These are phyloP conservation scores for Aspergillus sp. DNA, from an alignment of 2,329 filamentous ascomycete genomes.

Conservation along the genomic window DNA sequence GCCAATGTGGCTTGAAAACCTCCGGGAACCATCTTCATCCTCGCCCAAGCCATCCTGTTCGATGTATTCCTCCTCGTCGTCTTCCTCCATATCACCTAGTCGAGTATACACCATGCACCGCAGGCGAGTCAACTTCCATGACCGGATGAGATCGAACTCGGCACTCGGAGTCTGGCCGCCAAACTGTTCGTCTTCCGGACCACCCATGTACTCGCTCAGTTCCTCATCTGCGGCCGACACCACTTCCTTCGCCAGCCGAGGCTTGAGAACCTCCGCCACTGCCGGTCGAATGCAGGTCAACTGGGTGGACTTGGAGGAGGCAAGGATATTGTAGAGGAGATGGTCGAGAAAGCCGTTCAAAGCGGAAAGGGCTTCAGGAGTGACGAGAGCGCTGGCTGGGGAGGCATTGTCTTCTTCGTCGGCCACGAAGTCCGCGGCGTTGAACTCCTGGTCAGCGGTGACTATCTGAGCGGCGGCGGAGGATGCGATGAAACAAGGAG, in stretches of 20 bases:
- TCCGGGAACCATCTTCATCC: slow-evolving; percentile 55
- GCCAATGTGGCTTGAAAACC: slow-evolving; percentile 57
- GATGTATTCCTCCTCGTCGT: slow-evolving; percentile 89
- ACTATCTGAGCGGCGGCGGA: slow-evolving; percentile 90
- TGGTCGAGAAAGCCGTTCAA: slow-evolving; percentile 94
- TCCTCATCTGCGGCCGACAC: slow-evolving; percentile 83
- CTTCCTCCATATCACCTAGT: slow-evolving; percentile 93
- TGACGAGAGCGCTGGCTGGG: slow-evolving; percentile 69
- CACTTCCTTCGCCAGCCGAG: slow-evolving; percentile 81
- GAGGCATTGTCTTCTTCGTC: slow-evolving; percentile 65
- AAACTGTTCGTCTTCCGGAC: slow-evolving; percentile 71
- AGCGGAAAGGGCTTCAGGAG: slow-evolving; percentile 69
- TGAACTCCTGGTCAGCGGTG: slow-evolving; percentile 79
- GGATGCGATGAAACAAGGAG: slow-evolving; percentile 82
- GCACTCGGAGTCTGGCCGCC: slow-evolving; percentile 51
- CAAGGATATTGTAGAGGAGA: slow-evolving; percentile 86
- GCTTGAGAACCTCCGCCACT: slow-evolving; percentile 82
- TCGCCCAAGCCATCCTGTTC: slow-evolving; percentile 72
- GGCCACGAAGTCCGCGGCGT: slow-evolving; percentile 68
- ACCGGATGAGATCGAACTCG: slow-evolving; percentile 85
- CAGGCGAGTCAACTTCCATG: slow-evolving; percentile 90
- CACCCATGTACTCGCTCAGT: slow-evolving; percentile 81
- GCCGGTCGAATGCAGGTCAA: slow-evolving; percentile 75
- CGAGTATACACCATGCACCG: slow-evolving; percentile 99
- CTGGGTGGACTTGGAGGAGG: slow-evolving; percentile 73